Evolutionary conservation across 1,284 basidiomycete genomes (phyloP), one percentile per base, ranked within the genome.

Genomic region (Papiliotrema fonsecae): DNA sequence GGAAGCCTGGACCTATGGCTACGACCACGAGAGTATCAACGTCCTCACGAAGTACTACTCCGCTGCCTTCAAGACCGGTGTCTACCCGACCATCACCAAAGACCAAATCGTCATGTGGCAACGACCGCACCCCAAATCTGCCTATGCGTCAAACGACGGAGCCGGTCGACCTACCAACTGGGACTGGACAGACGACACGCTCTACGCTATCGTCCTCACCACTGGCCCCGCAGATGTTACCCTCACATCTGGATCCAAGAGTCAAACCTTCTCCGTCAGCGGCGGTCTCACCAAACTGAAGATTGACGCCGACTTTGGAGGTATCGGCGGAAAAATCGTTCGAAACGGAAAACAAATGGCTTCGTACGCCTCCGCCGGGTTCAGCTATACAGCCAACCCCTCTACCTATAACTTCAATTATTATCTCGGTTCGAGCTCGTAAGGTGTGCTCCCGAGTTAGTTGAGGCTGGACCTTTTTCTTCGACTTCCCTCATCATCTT

Each of bases 41-140:
- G 75, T 77, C 24, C 51, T 75, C 39, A 67, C 72, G 34, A 49
- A 55, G 42, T 86, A 85, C 73, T 89, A 87, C 61, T 79, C 84
- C 2, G 76, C 77, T 6, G 84, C 82, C 1, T 90, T 83, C 77
- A 88, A 88, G 76, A 85, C 80, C 6, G 87, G 87, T 31, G 56
- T 66, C 4, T 85, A 80, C 61, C 85, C 86, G 10, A 31, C 73
- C 5, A 76, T 86, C 54, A 76, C 81, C 60, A 31, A 49, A 24
- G 87, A 89, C 68, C 74, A 78, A 57, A 74, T 89, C 49, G 74
- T 82, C 58, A 76, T 88, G 72, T 88, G 84, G 83, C 79, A 83
- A 34, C 79, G 87, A 49, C 81, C 86, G 9, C 87, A 88, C 58
- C 77, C 84, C 6, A 77, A 77, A 45, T 64, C 75, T 27, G 85